Base-by-base conservation (phyloP, 2,329 filamentous ascomycete species). In the Beauveria asiatica region DNA sequence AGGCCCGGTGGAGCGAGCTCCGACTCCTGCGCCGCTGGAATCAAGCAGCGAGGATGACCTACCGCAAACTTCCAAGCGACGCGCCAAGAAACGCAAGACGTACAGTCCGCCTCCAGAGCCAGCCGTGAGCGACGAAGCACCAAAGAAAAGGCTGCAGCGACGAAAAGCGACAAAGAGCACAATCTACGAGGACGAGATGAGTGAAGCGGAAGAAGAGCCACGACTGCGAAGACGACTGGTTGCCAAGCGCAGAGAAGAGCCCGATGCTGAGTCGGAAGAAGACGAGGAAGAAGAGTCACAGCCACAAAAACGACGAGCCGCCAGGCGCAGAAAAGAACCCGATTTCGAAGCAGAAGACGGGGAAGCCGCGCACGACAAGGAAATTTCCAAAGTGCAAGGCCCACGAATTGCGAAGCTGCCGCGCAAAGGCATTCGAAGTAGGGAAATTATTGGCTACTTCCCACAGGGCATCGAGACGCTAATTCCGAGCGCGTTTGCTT, bases 391-490 rank as follows among this genome's bases (percentile, higher is more conserved):
- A 5, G 27, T 25, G 5, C 13, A 49, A 25, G 69, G 69, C 2
- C 76, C 75, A 11, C 72, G 72, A 9, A 70, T 80, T 19, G 70
- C 72, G 1, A 74, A 67, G 46, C 68, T 80, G 61, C 67, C 71
- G 25, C 73, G 74, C 23, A 78, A 74, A 64, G 74, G 75, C 46
- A 68, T 80, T 49, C 78, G 73, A 62, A 79, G 78, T 65, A 76
- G 69, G 62, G 78, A 80, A 60, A 72, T 80, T n/a, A 70, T 80
- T 55, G 78, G 78, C 3, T 76, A 74, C 50, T 56, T 68, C 9
- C 50, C 67, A 21, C 65, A 65, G 2, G 39, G 54, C 13, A 65
- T 65, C 10, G 63, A 64, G 3, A 61, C 60, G 7, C 21, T 60
- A 3, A 59, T 65, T 25, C 56, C 63, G 17, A 54, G 61, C 3